Evolutionary conservation across 768 basidiomycete species (phyloP).

Genomic region (Xanthoconium stramineum): DNA sequence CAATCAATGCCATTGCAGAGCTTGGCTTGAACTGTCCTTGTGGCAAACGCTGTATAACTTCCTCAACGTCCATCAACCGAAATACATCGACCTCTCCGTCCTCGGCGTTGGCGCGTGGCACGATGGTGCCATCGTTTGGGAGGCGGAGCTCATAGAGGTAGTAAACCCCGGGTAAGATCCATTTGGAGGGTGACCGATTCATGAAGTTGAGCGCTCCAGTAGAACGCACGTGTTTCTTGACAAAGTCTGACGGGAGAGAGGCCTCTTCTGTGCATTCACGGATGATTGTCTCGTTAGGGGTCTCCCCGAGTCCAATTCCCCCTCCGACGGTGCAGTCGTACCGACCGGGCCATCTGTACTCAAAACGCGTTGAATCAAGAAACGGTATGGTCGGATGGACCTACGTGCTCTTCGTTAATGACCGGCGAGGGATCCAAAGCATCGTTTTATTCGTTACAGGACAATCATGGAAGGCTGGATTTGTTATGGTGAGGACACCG

Average conservation of each 20-base stretch:
- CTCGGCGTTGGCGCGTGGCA: constrained; percentile 34
- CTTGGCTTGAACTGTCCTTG: constrained; percentile 40
- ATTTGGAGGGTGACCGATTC: constrained; percentile 41
- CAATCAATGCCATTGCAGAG: constrained; percentile 41
- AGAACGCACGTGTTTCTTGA: constrained; percentile 29
- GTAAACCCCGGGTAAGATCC: constrained; percentile 46
- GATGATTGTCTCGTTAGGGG: constrained; percentile 35
- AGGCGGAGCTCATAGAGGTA: constrained; percentile 43
- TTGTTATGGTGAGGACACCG: background rate
- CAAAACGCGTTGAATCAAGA: background rate
- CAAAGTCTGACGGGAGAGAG: constrained; percentile 36
- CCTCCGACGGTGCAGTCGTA: constrained; percentile 46
- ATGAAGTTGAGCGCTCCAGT: constrained; percentile 39
- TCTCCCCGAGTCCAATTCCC: constrained; percentile 40
- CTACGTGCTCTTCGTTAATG: constrained; percentile 39
- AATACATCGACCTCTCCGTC: constrained; percentile 46
- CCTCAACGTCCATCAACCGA: constrained; percentile 34
- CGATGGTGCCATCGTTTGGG: constrained; percentile 32
- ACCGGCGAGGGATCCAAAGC: constrained; percentile 43
- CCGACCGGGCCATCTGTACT: constrained; percentile 29
- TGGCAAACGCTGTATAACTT: constrained; percentile 33
- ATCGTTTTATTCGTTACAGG: constrained; percentile 24
- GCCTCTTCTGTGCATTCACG: constrained; percentile 46
- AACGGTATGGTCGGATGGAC: constrained; percentile 5
- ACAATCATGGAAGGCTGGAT: constrained; percentile 35